Evolutionary conservation across 768 basidiomycete species (phyloP), one percentile per base, ranked within the genome.

Genomic region (Naganishia randhawae): DNA sequence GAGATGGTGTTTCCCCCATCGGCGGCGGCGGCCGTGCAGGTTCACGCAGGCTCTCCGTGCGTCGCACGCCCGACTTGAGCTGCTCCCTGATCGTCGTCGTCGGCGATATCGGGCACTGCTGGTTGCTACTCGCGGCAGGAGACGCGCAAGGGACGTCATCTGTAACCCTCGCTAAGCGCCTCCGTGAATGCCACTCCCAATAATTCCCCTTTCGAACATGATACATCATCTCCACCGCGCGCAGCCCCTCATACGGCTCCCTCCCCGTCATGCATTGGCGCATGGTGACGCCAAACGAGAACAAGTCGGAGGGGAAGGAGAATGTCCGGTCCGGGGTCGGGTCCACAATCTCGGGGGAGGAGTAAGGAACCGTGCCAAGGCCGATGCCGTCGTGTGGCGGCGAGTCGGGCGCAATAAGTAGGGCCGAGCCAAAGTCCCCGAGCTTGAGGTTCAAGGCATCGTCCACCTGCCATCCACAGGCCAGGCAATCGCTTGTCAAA

Each of bases 261-360:
- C 75, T 66, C 0, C 80, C 82, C 8, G 78, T 78, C 33, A 83
- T 61, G 55, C 78, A 74, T 45, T 80, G 78, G 37, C 76, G 74
- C 27, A 83, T 75, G 0, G 81, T 81, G 10, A 81, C 80, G 10
- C 82, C 82, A 53, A 82, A 75, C n/a, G 79, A 75, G 72, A 82
- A 83, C 53, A 83, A 71, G 70, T 83, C 82, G 55, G 80, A 75
- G 0, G 81, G 75, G 70, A 77, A 81, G 13, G 77, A 78, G 72
- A 82, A 82, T 1, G 73, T 67, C 1, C 66, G 39, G 0, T 74
- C 70, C 0, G 77, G 76, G 1, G 73, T 73, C 1, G 80, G 75
- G 50, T 77, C 75, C 45, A 82, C 77, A 22, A 82, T 75, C 62
- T 83, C 82, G 10, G 82, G 82, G 0, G 82, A 78, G 0, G 80